Base-by-base conservation (phyloP, 2,329 filamentous ascomycete genomes). In the Domatiomyces globalis region DNA sequence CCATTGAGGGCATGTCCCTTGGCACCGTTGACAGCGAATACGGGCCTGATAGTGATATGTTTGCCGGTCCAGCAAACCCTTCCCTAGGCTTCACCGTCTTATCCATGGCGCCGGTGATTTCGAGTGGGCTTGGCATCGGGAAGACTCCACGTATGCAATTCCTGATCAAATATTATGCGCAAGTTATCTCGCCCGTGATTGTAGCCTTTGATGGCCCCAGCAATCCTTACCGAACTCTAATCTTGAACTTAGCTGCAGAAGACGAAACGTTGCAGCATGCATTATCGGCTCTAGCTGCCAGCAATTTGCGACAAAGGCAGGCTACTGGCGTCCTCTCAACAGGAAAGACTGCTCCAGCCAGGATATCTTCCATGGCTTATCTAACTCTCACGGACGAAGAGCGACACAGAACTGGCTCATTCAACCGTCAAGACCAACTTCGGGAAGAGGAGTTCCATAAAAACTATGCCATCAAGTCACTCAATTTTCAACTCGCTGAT, bases 131-230 rank as follows among this genome's bases (percentile, higher is more conserved):
- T 20, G 47, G 71, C 74, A 73, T 75, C 64, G 77, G 64, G 71
- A 84, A 66, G 71, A 81, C 86, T 54, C 80, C 83, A 53, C 84
- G 87, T 63, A 84, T 94, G 72, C 83, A 85, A 58, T 94, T 85
- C 68, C 83, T 95, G 63, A 84, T 95, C 72, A 85, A 94, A 65
- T 95, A 95, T 68, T 95, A 94, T 68, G 84, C 89, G 63, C 88
- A 87, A 66, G 85, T 87, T 63, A 89, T 96, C 71, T 92, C 88
- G 59, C 86, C 87, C 4, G 87, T 87, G 53, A 85, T 95, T 68
- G 88, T 95, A 48, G 86, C 88, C 59, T 88, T 95, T 65, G 90
- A 96, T 65, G 83, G 83, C 9, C 84, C 85, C 1, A 77, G 76
- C 56, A 95, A 95, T 65, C 90, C 90, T 1, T 95, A 90, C 65